Conservation (phyloP, 2,329 filamentous ascomycete species). For the Xylaria sp. region DNA sequence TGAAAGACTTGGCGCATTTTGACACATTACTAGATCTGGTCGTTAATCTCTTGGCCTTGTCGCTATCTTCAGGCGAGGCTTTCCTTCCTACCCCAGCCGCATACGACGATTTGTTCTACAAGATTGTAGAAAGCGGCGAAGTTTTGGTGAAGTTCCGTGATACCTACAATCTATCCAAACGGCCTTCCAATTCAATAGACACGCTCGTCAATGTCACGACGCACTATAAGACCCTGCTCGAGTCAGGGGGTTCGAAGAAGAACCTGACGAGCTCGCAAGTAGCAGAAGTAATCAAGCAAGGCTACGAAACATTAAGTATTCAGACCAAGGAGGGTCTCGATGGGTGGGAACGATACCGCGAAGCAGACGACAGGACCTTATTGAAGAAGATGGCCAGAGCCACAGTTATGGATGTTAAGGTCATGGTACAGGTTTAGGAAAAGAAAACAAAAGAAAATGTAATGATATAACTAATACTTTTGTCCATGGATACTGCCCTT, state of each 20-base stretch:
- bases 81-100: slow-evolving; percentile 82
- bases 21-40: slow-evolving; percentile 69
- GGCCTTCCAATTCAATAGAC: slow-evolving; percentile 67
- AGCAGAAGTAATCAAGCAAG: slow-evolving; percentile 86
- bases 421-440: slow-evolving; percentile 42
- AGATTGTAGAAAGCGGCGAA: slow-evolving; percentile 87
- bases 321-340: slow-evolving; percentile 82
- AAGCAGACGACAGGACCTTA: slow-evolving; percentile 76
- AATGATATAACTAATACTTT: slow-evolving; percentile 10
- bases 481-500: background rate
- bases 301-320: slow-evolving; percentile 91
- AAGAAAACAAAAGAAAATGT: background rate
- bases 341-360: slow-evolving; percentile 78
- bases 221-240: slow-evolving; percentile 80
- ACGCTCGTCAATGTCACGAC: slow-evolving; percentile 75
- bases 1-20: slow-evolving; percentile 65
- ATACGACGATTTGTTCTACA: slow-evolving; percentile 98
- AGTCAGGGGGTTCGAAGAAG: slow-evolving; percentile 25
- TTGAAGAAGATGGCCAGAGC: slow-evolving; percentile 83
- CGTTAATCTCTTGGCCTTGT: slow-evolving; percentile 76
- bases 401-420: slow-evolving; percentile 59
- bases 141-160: slow-evolving; percentile 76
- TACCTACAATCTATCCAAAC: slow-evolving; percentile 58
- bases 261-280: slow-evolving; percentile 80
- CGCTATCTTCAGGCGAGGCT: slow-evolving; percentile 78